A percentile compares a stretch with the other conserved stretches of the same genome.
Evolutionary conservation across 345 rosid species (phyloP).

Genomic region (Ceriops zippeliana): DNA sequence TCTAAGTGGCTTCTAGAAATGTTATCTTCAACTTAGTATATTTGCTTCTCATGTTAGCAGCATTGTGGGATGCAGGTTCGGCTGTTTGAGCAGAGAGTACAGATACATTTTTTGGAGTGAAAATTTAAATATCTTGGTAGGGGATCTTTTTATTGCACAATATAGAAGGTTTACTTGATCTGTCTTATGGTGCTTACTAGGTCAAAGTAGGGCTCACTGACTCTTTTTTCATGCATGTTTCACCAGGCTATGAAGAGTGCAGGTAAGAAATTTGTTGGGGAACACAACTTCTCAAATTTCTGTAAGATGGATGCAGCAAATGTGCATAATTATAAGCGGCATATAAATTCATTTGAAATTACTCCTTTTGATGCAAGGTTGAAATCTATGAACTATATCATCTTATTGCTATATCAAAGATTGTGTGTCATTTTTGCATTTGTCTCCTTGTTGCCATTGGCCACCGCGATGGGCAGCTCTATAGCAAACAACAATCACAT

Average conservation of each 20-base stretch:
- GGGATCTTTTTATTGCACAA: background rate
- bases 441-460: background rate
- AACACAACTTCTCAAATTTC: slow-evolving; percentile 88
- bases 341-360: slow-evolving; percentile 59
- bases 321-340: slow-evolving; percentile 70
- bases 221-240: slow-evolving; percentile 18
- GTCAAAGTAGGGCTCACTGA: slow-evolving; percentile 7
- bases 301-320: slow-evolving; percentile 96
- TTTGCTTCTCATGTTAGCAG: background rate
- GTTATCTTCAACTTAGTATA: background rate
- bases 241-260: slow-evolving; percentile 77
- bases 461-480: background rate
- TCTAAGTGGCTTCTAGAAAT: background rate
- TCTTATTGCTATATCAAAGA: background rate
- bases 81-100: slow-evolving; percentile 79
- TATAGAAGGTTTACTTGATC: background rate
- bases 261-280: slow-evolving; percentile 75
- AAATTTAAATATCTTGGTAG: slow-evolving; percentile 59
- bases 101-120: slow-evolving; percentile 79
- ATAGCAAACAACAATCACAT: no score
- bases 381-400: background rate
- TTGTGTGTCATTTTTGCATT: background rate
- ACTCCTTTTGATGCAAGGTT: slow-evolving; percentile 65
- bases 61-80: slow-evolving; percentile 55
- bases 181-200: slow-evolving; percentile 5